Base-by-base conservation (phyloP, 2,329 filamentous ascomycete species). In the Ambrosiella cleistominuta region DNA sequence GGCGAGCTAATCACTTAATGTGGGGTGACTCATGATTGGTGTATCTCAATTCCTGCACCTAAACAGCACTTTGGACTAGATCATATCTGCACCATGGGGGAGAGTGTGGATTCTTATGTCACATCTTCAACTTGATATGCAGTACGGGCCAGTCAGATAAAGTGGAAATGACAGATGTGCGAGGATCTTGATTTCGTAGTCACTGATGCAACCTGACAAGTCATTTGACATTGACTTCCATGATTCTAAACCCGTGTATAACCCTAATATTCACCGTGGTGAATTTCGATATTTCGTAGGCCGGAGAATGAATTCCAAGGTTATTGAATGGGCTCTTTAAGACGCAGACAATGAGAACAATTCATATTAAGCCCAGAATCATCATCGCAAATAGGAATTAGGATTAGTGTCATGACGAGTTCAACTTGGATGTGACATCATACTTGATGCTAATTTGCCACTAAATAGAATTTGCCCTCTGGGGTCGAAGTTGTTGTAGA, bases 1-100 rank as follows among this genome's bases (percentile, higher is more conserved):
- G 50, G 54, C 38, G 38, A 57, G 50, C 53, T 38, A 57, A 12
- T 54, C 7, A 44, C 38, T 9, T 49, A 57, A 19, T 37, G 55
- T 47, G 51, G 40, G 15, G 54, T 60, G 58, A 60, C 58, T 60
- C 58, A 60, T 60, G 50, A 19, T 60, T 54, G 52, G 52, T 51
- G 47, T 27, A 51, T 51, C 12, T 51, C 15, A 36, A 4, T 17
- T 47, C n/a, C 44, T 47, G 19, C 9, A 3, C 27, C 27, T 3
- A 5, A 27, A 27, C 27, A 5, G 4, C 4, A 27, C 27, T 27
- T 27, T 27, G 2, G 27, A 3, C 27, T 5, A 27, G 27, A 27
- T 27, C 44, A 47, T n/a, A 8, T 13, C n/a, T 17, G 44, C 44
- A 15, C n/a, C 8, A 13, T 47, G 19, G 44, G n/a, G 5, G 7